Base-by-base conservation (phyloP, 306 rosid genomes). In the Glycyrrhiza uralensis region DNA sequence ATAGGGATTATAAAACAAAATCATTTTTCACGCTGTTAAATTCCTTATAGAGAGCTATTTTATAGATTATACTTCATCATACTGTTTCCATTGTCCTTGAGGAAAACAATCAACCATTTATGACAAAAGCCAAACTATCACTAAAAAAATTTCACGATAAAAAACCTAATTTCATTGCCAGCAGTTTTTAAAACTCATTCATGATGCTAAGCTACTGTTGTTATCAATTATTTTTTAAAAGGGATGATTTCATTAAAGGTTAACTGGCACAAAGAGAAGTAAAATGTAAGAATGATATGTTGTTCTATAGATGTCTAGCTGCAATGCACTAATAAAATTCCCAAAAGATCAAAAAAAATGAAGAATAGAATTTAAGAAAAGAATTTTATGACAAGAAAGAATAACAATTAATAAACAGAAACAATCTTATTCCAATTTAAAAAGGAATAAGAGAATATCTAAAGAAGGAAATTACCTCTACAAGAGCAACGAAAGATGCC, bases 401-500 rank as follows among this genome's bases (percentile, higher is more conserved):
- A 50, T 45, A 47, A 44, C 66, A 49, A n/a, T 7, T 15, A 28
- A 61, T 30, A 32, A 77, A 59, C 32, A 68, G 51, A 77, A 64
- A 10, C n/a, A 45, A 52, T 60, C 54, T 44, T 33, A 14, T 15
- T 18, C 35, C 44, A 75, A 69, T 39, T 47, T 47, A 6, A 47
- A 45, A 72, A 12, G 55, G 36, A 26, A 61, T 4, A 13, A 23
- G 36, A 69, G 30, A 63, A 70, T n/a, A 49, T 39, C 49, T 24
- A n/a, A 47, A 59, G 50, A 75, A 39, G 63, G 68, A 66, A 50
- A 61, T 79, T 83, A 94, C 99, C 97, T 94, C 99, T 33, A 94
- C 89, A 74, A 94, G 92, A 76, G 96, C 86, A 73, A 91, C 99
- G 12, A 94, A 94, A 51, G 99, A 71, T 1, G 97, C 84, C 87